phyloP scores from a whole-genome alignment of 1,284 basidiomycete species.

The Athelia sp. region DNA sequence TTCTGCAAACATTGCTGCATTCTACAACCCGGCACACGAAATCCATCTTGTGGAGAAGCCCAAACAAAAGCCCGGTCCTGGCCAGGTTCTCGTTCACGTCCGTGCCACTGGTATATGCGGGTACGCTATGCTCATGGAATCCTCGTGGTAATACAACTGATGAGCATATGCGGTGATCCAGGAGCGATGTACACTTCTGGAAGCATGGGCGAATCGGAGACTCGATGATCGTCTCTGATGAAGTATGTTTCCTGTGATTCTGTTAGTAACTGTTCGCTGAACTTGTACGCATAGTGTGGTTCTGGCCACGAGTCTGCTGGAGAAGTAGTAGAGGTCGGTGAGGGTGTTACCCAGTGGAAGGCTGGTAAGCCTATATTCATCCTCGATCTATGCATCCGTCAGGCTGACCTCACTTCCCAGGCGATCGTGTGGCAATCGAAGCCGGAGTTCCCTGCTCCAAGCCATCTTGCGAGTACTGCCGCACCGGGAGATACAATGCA shows the following conservation, averaged over 20 bases:
- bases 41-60: conserved; percentile 61
- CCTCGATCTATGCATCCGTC: neutral
- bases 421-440: conserved; percentile 63
- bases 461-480: conserved; percentile 52
- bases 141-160: neutral
- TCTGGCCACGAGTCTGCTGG: conserved; percentile 65
- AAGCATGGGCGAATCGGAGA: conserved; percentile 59
- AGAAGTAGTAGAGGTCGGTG: conserved; percentile 54
- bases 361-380: conserved; percentile 26
- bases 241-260: conserved; percentile 27
- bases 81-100: conserved; percentile 57
- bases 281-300: conserved; percentile 38
- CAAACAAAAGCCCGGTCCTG: conserved; percentile 47
- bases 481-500: conserved; percentile 56
- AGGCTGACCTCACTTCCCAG: conserved; percentile 22
- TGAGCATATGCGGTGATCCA: conserved; percentile 13
- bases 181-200: conserved; percentile 65
- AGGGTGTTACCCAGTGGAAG: conserved; percentile 60
- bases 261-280: neutral
- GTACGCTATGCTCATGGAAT: conserved; percentile 26
- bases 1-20: conserved; percentile 50
- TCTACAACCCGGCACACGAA: conserved; percentile 55
- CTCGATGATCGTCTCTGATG: conserved; percentile 62
- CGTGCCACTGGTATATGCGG: conserved; percentile 64
- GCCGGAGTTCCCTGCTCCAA: conserved; percentile 59